phyloP scores from a whole-genome alignment of 352 stramenopile species.

The Thalassiosira mediterranea region DNA sequence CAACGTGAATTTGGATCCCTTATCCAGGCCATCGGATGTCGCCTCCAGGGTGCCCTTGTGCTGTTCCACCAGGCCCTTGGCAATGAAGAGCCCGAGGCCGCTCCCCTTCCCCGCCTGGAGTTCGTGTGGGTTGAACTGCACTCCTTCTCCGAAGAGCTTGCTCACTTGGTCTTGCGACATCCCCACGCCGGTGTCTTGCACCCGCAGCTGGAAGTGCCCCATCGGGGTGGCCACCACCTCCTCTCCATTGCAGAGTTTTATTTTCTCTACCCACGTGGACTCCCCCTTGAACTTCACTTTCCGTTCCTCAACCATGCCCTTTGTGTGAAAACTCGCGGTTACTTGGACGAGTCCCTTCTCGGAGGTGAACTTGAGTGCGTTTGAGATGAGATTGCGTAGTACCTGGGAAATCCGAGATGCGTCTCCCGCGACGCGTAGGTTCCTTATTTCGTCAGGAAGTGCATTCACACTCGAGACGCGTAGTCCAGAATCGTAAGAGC shows the following conservation, averaged over 20 bases:
- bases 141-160: slow-evolving; percentile 56
- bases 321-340: slow-evolving; percentile 8
- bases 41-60: slow-evolving; percentile 54
- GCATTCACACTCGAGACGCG: slow-evolving; percentile 1
- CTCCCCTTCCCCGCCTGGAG: slow-evolving; percentile 63
- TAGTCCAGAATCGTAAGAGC: slow-evolving; percentile 1
- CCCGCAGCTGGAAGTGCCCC: slow-evolving; percentile 35
- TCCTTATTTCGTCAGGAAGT: slow-evolving; percentile 12
- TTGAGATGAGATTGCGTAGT: slow-evolving; percentile 73
- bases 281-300: slow-evolving; percentile 9
- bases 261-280: slow-evolving; percentile 14
- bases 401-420: slow-evolving; percentile 55
- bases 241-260: slow-evolving; percentile 25
- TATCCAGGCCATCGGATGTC: slow-evolving; percentile 54
- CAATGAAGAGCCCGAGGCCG: slow-evolving; percentile 64
- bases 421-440: slow-evolving; percentile 52
- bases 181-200: slow-evolving; percentile 52
- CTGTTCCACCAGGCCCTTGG: slow-evolving; percentile 56
- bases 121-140: slow-evolving; percentile 68
- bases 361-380: slow-evolving; percentile 72
- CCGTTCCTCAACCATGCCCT: neutral
- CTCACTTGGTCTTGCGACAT: slow-evolving; percentile 49
- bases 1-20: slow-evolving; percentile 61
- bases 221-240: slow-evolving; percentile 18
- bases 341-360: slow-evolving; percentile 36